Evolutionary conservation across 2,329 filamentous ascomycete genomes (phyloP), one percentile per base, ranked within the genome.

Genomic region (Verticillium nonalfalfae): DNA sequence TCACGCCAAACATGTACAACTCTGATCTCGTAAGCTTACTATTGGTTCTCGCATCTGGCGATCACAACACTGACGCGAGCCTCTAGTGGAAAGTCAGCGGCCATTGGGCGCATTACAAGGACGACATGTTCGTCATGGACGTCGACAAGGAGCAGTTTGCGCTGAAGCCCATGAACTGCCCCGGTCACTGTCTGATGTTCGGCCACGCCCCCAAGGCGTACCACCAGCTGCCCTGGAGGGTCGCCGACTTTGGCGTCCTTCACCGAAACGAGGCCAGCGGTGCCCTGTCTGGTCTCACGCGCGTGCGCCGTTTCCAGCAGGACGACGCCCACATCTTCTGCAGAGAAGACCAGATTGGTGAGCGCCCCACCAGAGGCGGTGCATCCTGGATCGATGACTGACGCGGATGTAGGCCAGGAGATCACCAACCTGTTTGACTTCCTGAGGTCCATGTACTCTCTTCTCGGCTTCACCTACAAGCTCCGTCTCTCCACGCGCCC

Each of bases 321-420:
- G 95, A 99, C 70, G 95, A 99, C 74, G 91, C 90, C 2, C 95
- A 99, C 74, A 95, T 97, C 68, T 97, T 99, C 83, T 97, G 93
- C 77, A 88, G 88, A 31, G 85, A 92, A 68, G 89, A 92, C 63
- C 91, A 96, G 76, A 84, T 84, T 66, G 80, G 45, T 50, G 45
- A 21, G 45, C 21, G n/a, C n/a, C n/a, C 11, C 1, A 7, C 4
- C 11, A 11, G 9, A 21, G 18, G 7, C 45, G 7, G n/a, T 21
- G 45, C 7, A 50, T 7, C 18, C 7, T 50, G n/a, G 21, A 4
- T 21, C 18, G 7, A n/a, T 21, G 3, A 50, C 45, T 50, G 45
- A 50, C 45, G 7, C 4, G 6, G 18, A 10, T 10, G 9, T n/a
- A 50, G 45, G 79, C 68, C 79, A 85, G 58, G 92, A 96, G 72